Conservation (phyloP, 73 alveolate genomes). For the Paramecium pentaurelia region DNA sequence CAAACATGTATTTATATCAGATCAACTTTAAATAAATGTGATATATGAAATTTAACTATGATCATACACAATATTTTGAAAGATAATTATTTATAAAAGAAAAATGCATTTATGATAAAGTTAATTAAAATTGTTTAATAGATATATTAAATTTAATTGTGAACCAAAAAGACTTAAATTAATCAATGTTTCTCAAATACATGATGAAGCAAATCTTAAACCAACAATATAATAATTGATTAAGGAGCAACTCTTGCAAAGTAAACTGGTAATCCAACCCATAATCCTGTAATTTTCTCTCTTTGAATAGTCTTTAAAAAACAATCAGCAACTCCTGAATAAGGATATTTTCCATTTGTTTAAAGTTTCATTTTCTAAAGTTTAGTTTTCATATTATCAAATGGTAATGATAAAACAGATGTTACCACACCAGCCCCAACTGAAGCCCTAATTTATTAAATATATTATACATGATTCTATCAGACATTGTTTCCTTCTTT, state of each 20-base stretch:
- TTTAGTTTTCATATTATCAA: conserved; percentile 80
- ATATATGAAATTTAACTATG: neutral
- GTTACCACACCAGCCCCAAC: conserved; percentile 75
- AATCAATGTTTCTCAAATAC: conserved; percentile 8
- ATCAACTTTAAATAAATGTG: neutral
- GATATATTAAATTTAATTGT: neutral
- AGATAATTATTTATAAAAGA: neutral
- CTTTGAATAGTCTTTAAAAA: conserved; percentile 56
- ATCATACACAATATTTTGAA: neutral
- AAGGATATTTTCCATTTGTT: conserved; percentile 71
- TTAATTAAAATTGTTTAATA: neutral
- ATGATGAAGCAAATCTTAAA: neutral
- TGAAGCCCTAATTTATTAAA: conserved; percentile 38
- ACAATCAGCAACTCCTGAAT: conserved; percentile 68
- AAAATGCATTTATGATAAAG: neutral
- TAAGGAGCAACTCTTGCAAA: conserved; percentile 77
- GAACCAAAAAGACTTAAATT: neutral
- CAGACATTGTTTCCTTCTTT: conserved; percentile 54
- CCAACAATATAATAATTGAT: conserved; percentile 65
- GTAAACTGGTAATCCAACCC: conserved; percentile 82
- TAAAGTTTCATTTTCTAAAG: conserved; percentile 67
- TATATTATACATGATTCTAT: neutral
- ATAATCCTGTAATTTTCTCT: conserved; percentile 75
- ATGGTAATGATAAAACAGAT: conserved; percentile 72
- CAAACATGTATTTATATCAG: neutral